Base-by-base conservation (phyloP, 805 yeast genomes). In the Cyberlindnera lachancei region DNA sequence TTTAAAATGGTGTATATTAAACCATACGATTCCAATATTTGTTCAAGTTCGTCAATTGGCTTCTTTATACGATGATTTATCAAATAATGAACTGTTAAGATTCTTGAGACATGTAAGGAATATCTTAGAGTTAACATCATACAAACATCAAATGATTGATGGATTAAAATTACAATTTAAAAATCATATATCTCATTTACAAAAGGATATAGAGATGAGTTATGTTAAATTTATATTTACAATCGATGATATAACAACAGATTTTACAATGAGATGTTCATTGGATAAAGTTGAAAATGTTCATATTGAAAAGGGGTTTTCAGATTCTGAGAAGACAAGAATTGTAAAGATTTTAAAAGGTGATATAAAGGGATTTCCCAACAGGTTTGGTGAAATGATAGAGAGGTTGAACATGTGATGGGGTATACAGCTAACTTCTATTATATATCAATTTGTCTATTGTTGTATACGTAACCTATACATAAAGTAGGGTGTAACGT, bases 401-500 rank as follows among this genome's bases (percentile, higher is more conserved):
- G 31, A 27, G 22, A 38, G 52, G 22, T 27, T 47, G 20, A 34
- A 17, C 11, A 18, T 17, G 22, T 30, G 18, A 14, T 27, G 37
- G 30, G 22, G 15, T 21, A 25, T 23, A 21, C 11, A 3, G 10
- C 10, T 19, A 24, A 7, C 15, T 24, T 24, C 8, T n/a, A 14
- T 13, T 8, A n/a, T 24, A 14, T 24, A 24, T 15, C 8, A 6
- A 24, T 24, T 24, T n/a, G 17, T 18, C n/a, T 27, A 27, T 6
- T 7, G 4, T n/a, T 48, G 50, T 6, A 46, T 14, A 8, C 31
- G 12, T 5, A 34, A 21, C n/a, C n/a, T n/a, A 48, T 78, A 78
- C 23, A 76, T 67, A 2, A 64, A 46, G 2, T 53, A 14, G 9
- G 73, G 66, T 16, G 74, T 74, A 7, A 65, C 31, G 52, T 69